These are phyloP conservation scores for Xylaria curta DNA, from an alignment of 495 filamentous ascomycete species.

Conservation along the genomic window DNA sequence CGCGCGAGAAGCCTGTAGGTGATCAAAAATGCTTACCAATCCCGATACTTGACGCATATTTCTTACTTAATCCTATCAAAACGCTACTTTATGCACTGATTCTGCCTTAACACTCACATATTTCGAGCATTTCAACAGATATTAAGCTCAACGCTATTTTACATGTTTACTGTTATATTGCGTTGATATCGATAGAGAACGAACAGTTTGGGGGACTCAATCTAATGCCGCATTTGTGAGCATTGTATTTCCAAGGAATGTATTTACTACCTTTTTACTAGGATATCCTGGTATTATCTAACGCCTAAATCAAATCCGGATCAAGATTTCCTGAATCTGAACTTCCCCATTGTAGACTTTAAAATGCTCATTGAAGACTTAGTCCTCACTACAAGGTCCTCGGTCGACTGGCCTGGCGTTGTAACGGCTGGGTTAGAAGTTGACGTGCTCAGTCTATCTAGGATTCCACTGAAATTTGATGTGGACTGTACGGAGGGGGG, in stretches of 20 bases:
- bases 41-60: neutral
- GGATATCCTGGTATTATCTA: no score
- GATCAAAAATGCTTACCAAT: neutral
- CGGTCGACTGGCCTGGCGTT: neutral
- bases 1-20: neutral
- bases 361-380: neutral
- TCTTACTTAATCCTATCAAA: neutral
- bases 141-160: neutral
- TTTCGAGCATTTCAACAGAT: neutral
- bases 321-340: slow-evolving; percentile 3
- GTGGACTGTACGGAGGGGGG: no score
- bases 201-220: no score
- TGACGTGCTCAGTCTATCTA: neutral
- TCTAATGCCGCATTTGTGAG: no score
- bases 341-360: neutral
- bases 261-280: no score
- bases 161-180: neutral
- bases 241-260: no score
- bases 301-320: neutral
- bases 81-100: neutral
- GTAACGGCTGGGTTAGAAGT: neutral
- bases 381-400: neutral
- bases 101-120: neutral
- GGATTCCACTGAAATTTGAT: no score
- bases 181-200: no score